Conservation (phyloP, 768 basidiomycete genomes). For the Pulveroboletus ravenelii region DNA sequence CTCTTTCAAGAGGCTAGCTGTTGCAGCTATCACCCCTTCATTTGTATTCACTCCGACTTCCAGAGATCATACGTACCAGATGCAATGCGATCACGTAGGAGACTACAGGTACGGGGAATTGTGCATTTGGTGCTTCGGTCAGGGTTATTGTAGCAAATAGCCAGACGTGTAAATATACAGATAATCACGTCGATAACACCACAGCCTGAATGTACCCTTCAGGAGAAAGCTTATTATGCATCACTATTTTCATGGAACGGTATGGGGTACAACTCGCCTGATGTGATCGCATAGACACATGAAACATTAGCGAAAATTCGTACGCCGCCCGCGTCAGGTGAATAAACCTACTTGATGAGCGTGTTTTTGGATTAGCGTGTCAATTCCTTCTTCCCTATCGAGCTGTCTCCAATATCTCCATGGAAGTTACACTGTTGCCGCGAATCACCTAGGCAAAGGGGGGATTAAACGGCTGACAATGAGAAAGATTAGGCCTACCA, state of each 20-base stretch:
- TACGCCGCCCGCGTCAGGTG: neutral
- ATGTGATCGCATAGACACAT: neutral
- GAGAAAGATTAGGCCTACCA: slow-evolving; percentile 52
- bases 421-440: slow-evolving; percentile 93
- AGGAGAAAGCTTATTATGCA: neutral
- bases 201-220: neutral
- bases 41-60: neutral
- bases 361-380: neutral
- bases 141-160: neutral
- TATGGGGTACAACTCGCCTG: slow-evolving; percentile 4
- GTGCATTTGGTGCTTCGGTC: too few species aligned
- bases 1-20: too few species aligned
- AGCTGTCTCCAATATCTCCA: slow-evolving; percentile 79
- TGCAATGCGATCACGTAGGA: neutral
- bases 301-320: slow-evolving; percentile 1
- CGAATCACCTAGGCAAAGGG: slow-evolving; percentile 72
- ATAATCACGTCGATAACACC: neutral
- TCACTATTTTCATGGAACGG: neutral
- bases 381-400: slow-evolving; percentile 24
- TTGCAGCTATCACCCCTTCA: neutral
- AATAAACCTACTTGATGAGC: slow-evolving; percentile 6
- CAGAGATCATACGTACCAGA: neutral
- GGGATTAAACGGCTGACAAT: neutral
- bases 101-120: neutral
- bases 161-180: neutral